Evolutionary conservation across 306 rosid species (phyloP).

Genomic region (Rubus idaeus): DNA sequence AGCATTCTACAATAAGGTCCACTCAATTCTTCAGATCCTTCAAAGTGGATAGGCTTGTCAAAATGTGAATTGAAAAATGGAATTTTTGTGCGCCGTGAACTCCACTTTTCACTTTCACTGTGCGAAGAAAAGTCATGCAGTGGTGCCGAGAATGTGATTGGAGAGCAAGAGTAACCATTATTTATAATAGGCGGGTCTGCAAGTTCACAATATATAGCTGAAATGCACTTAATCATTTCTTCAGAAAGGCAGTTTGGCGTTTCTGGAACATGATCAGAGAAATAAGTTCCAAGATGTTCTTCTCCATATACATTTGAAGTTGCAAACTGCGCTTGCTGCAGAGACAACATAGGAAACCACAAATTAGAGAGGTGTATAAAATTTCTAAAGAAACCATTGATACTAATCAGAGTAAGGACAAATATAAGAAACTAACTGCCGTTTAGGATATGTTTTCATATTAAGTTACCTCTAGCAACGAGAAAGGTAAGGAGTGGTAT

Average conservation of each 20-base stretch:
- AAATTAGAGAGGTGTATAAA: conserved; percentile 25
- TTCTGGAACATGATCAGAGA: conserved; percentile 46
- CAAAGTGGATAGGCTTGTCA: conserved; percentile 53
- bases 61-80: conserved; percentile 56
- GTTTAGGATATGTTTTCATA: neutral
- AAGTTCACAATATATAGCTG: conserved; percentile 77
- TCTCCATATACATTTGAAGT: conserved; percentile 49
- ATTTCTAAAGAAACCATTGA: conserved; percentile 11
- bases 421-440: neutral
- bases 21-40: conserved; percentile 50
- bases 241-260: conserved; percentile 84
- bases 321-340: conserved; percentile 60
- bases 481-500: conserved; percentile 88
- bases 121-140: conserved; percentile 51
- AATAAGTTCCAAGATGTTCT: conserved; percentile 52
- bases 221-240: conserved; percentile 81
- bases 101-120: conserved; percentile 44
- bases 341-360: conserved; percentile 24
- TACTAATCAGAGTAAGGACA: neutral
- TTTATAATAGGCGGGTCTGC: conserved; percentile 56
- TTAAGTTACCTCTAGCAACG: conserved; percentile 74
- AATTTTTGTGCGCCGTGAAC: conserved; percentile 48
- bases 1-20: conserved; percentile 74
- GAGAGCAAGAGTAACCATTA: conserved; percentile 53
- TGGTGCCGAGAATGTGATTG: conserved; percentile 51